Percentiles rank a stretch among this genome's conserved stretches.
Conservation (phyloP, 1,284 basidiomycete genomes). For the Trichosporon faecale region DNA sequence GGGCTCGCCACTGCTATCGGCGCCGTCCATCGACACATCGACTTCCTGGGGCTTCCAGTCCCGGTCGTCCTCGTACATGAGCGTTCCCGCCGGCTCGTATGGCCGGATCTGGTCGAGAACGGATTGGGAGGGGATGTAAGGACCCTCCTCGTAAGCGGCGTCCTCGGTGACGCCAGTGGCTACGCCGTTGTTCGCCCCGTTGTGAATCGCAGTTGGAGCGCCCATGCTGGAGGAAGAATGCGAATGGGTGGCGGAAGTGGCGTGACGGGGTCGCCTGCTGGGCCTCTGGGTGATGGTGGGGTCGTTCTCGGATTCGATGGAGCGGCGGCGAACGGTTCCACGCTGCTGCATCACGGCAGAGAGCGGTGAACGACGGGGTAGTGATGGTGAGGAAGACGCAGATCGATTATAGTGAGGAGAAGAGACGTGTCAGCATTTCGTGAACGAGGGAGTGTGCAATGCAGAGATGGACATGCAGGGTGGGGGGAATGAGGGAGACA, state of each 20-base stretch:
- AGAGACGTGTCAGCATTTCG: conserved; percentile 9
- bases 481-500: background rate
- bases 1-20: conserved; percentile 20
- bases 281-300: background rate
- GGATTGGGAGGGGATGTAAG: background rate
- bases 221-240: conserved; percentile 19
- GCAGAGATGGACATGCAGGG: background rate
- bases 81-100: conserved; percentile 22
- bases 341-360: conserved; percentile 24
- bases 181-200: conserved; percentile 17
- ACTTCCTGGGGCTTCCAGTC: conserved; percentile 33
- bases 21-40: conserved; percentile 19
- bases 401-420: background rate
- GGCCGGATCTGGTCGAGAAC: conserved; percentile 16
- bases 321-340: conserved; percentile 26
- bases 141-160: conserved; percentile 1
- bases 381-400: background rate
- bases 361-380: conserved; percentile 12
- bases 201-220: conserved; percentile 12
- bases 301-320: conserved; percentile 6
- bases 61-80: conserved; percentile 47
- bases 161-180: background rate
- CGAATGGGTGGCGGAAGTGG: conserved; percentile 11
- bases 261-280: conserved; percentile 9
- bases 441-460: background rate